Base-by-base conservation (phyloP, 2,329 filamentous ascomycete species). In the Cordyceps farinosa region DNA sequence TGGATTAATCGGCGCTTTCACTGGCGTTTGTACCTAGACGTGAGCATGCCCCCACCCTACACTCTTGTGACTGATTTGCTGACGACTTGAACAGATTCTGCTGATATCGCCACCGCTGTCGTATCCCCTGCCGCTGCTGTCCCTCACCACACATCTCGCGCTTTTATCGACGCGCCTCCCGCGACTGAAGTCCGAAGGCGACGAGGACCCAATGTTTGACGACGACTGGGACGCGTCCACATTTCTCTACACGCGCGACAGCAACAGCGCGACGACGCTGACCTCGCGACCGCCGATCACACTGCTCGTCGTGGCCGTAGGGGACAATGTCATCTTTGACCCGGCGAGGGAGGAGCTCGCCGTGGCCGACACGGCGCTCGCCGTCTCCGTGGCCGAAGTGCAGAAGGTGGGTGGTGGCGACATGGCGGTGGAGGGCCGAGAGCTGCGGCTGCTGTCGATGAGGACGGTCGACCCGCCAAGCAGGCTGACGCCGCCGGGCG, bases 171-270 rank as follows among this genome's bases (percentile, higher is more conserved):
- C 95, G 7, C 88, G 90, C 67, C 82, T 98, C 3, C 95, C 95
- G 8, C 85, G 87, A 32, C 82, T 97, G 58, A 91, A 91, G 74
- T 97, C 93, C 1, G 90, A 96, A 75, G 86, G 86, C 64, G 94
- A 98, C 77, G 95, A 99, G 78, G 95, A 99, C 70, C 95, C 95
- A 13, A 88, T 97, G 73, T 99, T 99, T 77, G 90, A 97, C 78
- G 95, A 99, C 77, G 95, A 99, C 79, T 99, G 95, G 95, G 91
- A 90, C 67, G 90, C 90, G 17, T 88, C 92, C 1, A 83, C 86
- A 22, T 88, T 87, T 63, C 80, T 99, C 36, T 99, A 96, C 78
- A 84, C 87, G 1, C 83, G 82, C 64, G 73, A 76, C 15, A 70
- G 69, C 40, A 27, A 9, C 36, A 22, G 11, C 50, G n/a, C 15